Percentiles rank a stretch among this genome's conserved stretches.
Conservation (phyloP, 345 rosid genomes). For the Boechera retrofracta region DNA sequence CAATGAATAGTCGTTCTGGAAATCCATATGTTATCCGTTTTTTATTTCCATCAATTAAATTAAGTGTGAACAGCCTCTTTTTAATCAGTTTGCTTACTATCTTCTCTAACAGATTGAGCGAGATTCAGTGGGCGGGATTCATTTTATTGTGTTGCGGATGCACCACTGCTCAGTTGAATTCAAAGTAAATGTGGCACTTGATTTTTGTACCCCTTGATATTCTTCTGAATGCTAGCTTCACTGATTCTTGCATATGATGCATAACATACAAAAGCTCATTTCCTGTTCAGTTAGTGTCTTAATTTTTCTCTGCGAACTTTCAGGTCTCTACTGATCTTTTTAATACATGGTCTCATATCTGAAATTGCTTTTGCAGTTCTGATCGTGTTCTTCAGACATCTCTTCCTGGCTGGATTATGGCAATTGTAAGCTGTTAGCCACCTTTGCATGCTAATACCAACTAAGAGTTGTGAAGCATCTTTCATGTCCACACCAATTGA, state of each 20-base stretch:
- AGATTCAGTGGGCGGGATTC: constrained; percentile 98
- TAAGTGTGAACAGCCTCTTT: constrained; percentile 6
- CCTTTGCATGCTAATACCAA: constrained; percentile 23
- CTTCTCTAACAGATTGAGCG: constrained; percentile 68
- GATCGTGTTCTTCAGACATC: constrained; percentile 95
- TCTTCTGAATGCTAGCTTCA: constrained; percentile 7
- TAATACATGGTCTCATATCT: constrained; percentile 12
- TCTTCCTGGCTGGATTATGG: constrained; percentile 93
- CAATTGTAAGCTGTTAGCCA: constrained; percentile 69
- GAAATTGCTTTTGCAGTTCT: constrained; percentile 62
- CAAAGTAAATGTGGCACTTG: constrained; percentile 61
- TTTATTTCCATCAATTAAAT: background rate
- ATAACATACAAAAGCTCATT: background rate
- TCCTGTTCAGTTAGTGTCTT: background rate
- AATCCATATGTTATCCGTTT: constrained; percentile 1
- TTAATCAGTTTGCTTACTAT: constrained; percentile 10
- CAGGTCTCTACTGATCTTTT: background rate
- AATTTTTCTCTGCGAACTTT: constrained; percentile 2
- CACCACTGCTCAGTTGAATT: constrained; percentile 94
- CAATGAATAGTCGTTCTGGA: background rate
- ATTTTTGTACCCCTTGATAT: background rate
- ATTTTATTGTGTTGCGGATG: constrained; percentile 92
- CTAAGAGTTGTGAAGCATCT: constrained; percentile 10
- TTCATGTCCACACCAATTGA: constrained; percentile 16
- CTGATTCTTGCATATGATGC: background rate